A percentile compares a stretch with the other conserved stretches of the same genome.
Evolutionary conservation across 1,284 basidiomycete species (phyloP).

Genomic region (Rhizopogon hawkerae): DNA sequence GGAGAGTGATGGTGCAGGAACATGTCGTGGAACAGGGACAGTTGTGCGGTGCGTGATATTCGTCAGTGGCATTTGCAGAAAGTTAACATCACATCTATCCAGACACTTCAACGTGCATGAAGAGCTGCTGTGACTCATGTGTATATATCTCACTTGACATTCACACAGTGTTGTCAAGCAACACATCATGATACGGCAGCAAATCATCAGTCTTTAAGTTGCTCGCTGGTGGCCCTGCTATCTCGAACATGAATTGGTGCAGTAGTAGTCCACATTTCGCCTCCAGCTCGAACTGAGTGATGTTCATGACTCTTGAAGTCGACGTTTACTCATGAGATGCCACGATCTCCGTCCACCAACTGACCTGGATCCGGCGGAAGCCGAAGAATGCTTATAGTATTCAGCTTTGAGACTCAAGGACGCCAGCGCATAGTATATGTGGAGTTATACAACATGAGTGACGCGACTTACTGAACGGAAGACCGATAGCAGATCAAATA

Average conservation of each 20-base stretch:
- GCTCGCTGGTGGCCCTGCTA: neutral
- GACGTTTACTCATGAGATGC: neutral
- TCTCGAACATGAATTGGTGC: neutral
- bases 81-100: conserved; percentile 1
- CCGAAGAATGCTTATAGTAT: no score
- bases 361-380: no score
- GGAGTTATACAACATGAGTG: no score
- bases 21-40: conserved; percentile 50
- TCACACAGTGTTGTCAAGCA: neutral
- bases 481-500: no score
- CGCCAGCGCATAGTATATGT: no score
- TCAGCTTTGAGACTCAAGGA: no score
- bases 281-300: neutral
- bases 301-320: neutral
- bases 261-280: neutral
- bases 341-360: neutral
- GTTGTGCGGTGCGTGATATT: conserved; percentile 47
- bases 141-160: neutral
- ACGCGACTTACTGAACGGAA: no score
- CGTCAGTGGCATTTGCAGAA: conserved; percentile 10
- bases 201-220: neutral
- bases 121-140: conserved; percentile 44
- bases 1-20: conserved; percentile 53
- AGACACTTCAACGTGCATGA: conserved; percentile 83
- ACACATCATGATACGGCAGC: neutral